These are phyloP conservation scores for Didymella segeticola DNA, from an alignment of 2,329 filamentous ascomycete genomes.

Conservation along the genomic window DNA sequence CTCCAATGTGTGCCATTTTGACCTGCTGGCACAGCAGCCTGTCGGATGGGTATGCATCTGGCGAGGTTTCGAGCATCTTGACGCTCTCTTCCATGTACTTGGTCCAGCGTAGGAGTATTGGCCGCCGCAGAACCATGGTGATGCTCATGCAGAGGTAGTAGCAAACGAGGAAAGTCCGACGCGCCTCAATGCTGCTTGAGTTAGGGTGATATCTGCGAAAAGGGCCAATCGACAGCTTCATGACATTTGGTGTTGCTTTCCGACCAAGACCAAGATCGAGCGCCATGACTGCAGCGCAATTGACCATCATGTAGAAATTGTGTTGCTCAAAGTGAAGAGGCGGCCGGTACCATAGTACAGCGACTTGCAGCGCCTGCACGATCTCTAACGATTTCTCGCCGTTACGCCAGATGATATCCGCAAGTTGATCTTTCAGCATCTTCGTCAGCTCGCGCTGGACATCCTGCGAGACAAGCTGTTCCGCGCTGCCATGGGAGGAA, in stretches of 20 bases:
- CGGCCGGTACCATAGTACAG: conserved; percentile 84
- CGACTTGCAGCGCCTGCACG: conserved; percentile 77
- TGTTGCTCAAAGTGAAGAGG: conserved; percentile 84
- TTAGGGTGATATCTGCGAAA: conserved; percentile 49
- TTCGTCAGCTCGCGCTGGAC: conserved; percentile 68
- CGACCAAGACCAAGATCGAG: conserved; percentile 81
- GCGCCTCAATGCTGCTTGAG: conserved; percentile 62
- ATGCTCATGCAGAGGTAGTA: conserved; percentile 66
- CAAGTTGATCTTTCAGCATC: conserved; percentile 75
- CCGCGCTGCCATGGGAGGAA: conserved; percentile 56
- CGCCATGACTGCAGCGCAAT: conserved; percentile 81
- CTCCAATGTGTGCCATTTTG: conserved; percentile 64
- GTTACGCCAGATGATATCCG: conserved; percentile 74
- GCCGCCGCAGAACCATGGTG: conserved; percentile 64
- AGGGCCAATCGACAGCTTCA: conserved; percentile 45
- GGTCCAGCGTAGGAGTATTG: conserved; percentile 66
- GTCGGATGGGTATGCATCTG: conserved; percentile 64
- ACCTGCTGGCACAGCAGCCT: conserved; percentile 63
- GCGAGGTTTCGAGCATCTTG: conserved; percentile 62
- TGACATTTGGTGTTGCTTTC: conserved; percentile 54
- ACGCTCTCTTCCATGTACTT: conserved; percentile 70
- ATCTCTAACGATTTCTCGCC: conserved; percentile 85
- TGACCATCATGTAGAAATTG: conserved; percentile 87
- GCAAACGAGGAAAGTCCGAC: conserved; percentile 66
- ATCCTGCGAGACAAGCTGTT: conserved; percentile 56